Conservation (phyloP, 2,329 filamentous ascomycete genomes). For the Botrytis fabae region DNA sequence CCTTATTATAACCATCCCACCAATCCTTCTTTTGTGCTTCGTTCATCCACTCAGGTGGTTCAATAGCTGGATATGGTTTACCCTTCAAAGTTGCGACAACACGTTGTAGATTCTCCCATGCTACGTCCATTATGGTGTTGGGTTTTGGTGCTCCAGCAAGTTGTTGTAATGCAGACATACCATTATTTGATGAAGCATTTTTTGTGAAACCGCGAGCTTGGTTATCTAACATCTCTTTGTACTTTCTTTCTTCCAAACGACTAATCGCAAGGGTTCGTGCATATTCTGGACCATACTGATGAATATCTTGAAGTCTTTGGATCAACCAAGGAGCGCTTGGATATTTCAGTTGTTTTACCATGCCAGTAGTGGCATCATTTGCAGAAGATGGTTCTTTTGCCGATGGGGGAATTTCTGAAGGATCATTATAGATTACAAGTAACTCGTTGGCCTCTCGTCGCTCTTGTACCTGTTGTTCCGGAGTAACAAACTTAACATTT, state of each 20-base stretch:
- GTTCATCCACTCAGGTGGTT: constrained; percentile 55
- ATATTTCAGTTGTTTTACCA: constrained; percentile 30
- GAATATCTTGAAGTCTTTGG: constrained; percentile 38
- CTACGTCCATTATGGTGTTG: constrained; percentile 28
- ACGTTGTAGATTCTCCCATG: constrained; percentile 31
- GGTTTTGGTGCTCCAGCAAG: constrained; percentile 23
- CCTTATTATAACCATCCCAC: constrained; percentile 50
- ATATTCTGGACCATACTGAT: constrained; percentile 37
- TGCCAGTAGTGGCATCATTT: constrained; percentile 22
- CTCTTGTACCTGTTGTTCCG: constrained; percentile 56
- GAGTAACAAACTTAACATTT: constrained; percentile 50
- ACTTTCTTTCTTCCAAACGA: constrained; percentile 27
- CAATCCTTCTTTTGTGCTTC: constrained; percentile 52
- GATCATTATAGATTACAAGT: constrained; percentile 49
- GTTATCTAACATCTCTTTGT: constrained; percentile 26
- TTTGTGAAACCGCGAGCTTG: constrained; percentile 16
- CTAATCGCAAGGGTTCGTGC: constrained; percentile 30
- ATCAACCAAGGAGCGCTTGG: constrained; percentile 36
- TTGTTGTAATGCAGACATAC: constrained; percentile 29
- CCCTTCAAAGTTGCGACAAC: constrained; percentile 45
- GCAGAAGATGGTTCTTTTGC: constrained; percentile 38
- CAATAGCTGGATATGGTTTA: constrained; percentile 51
- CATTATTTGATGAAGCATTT: constrained; percentile 23
- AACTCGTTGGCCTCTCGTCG: constrained; percentile 60
- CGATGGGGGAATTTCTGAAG: constrained; percentile 40